A percentile compares a stretch with the other conserved stretches of the same genome.
phyloP scores from a whole-genome alignment of 106 monocot genomes.

The Acorus gramineus region DNA sequence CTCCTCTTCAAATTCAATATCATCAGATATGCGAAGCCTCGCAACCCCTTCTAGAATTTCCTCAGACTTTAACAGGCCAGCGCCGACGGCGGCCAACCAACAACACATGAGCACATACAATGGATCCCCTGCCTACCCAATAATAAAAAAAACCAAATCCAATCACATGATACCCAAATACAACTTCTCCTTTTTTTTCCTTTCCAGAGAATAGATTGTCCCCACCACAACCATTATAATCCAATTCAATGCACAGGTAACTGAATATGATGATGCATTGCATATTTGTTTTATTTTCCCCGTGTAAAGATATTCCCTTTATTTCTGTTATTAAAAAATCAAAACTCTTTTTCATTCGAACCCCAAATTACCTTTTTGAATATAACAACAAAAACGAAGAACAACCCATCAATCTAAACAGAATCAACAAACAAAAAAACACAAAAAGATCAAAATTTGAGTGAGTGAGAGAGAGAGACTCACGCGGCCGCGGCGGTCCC shows the following conservation, averaged over 20 bases:
- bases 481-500: constrained; percentile 78
- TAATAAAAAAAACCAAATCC: background rate
- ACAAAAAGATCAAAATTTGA: background rate
- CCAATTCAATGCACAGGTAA: too few relatives aligned
- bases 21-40: constrained; percentile 82
- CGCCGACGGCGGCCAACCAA: constrained; percentile 91
- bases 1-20: constrained; percentile 94
- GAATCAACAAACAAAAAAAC: background rate
- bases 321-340: too few relatives aligned
- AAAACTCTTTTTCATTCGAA: too few relatives aligned
- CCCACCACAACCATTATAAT: too few relatives aligned
- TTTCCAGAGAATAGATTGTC: too few relatives aligned
- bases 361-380: too few relatives aligned
- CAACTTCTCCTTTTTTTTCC: too few relatives aligned
- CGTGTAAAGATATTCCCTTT: too few relatives aligned
- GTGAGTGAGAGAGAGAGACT: background rate
- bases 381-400: too few relatives aligned
- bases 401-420: too few relatives aligned
- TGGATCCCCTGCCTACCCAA: constrained; percentile 76
- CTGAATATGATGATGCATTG: too few relatives aligned
- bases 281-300: too few relatives aligned
- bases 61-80: constrained; percentile 80
- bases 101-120: constrained; percentile 87
- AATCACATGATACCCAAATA: background rate
- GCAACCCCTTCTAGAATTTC: constrained; percentile 90